phyloP scores from a whole-genome alignment of 1,284 basidiomycete species.

The Trametes polyzona region DNA sequence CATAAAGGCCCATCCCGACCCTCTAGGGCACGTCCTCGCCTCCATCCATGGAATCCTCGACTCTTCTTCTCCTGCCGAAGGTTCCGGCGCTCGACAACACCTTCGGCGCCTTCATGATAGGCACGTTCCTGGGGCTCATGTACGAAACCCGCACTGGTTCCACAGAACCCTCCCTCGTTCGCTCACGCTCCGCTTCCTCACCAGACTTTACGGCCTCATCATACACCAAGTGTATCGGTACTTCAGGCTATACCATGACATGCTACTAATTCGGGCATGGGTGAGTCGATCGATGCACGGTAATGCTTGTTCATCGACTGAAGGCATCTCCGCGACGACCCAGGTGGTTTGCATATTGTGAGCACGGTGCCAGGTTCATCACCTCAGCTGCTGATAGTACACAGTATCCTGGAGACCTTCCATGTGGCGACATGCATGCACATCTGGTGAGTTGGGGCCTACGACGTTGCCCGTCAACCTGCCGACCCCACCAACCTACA shows the following conservation, averaged over 20 bases:
- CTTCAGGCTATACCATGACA: background rate
- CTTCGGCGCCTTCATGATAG: constrained; percentile 13
- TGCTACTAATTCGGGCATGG: background rate
- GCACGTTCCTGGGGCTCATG: constrained; percentile 12
- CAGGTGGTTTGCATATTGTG: too few species aligned
- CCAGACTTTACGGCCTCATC: constrained; percentile 10
- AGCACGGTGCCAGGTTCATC: too few species aligned
- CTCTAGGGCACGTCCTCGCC: too few species aligned
- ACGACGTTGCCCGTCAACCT: background rate
- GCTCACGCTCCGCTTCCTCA: too few species aligned
- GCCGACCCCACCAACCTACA: background rate
- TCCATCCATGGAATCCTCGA: too few species aligned
- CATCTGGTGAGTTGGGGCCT: background rate
- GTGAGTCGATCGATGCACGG: too few species aligned
- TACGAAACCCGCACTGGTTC: background rate
- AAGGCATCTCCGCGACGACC: too few species aligned
- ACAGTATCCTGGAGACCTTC: too few species aligned
- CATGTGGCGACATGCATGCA: background rate
- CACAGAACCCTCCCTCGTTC: too few species aligned
- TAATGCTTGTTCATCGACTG: constrained; percentile 3
- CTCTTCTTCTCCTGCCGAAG: too few species aligned
- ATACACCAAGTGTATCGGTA: constrained; percentile 10
- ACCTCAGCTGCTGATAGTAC: too few species aligned
- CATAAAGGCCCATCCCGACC: too few species aligned
- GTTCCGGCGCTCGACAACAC: constrained; percentile 5